Base-by-base conservation (phyloP, 768 basidiomycete species). In the Tricholoma furcatifolium region DNA sequence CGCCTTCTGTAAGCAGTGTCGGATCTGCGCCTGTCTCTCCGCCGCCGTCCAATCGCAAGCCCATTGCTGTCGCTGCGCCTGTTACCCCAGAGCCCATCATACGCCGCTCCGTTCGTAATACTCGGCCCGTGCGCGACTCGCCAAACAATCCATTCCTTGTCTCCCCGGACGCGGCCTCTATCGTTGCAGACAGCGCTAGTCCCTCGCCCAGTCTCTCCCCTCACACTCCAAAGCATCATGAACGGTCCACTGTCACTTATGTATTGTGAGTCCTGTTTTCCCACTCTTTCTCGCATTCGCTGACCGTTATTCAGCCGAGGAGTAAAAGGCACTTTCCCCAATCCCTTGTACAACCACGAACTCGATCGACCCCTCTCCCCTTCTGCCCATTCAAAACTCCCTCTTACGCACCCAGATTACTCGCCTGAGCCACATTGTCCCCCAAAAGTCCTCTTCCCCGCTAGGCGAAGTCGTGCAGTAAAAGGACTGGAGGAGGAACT, bases 71-170 rank as follows among this genome's bases (percentile, higher is more conserved):
- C 49, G 73, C 74, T 11, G 73, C 75, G 7, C 74, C 76, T n/a
- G 62, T 63, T 10, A 76, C 77, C 6, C 64, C 74, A 1, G 72
- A 70, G 44, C 62, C 63, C 14, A 7, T 27, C 27, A 27, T 27
- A 4, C 71, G 32, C 4, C 57, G 24, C n/a, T 27, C 47, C 8
- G 51, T 48, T 27, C 43, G 47, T 14, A 30, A 17, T 17, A 69
- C 27, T 27, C 27, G 74, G 39, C 66, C 70, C 44, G 50, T 63
- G 51, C 80, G 82, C 15, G 85, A 87, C 65, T 85, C 86, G 3
- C 87, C 85, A 1, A 76, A 84, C 55, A 89, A 89, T 53, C 87
- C 88, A 0, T 89, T 90, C 73, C 73, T 89, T 21, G 54, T 51
- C 20, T 59, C 58, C 8, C 58, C 58, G 7, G 27, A 27, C 7